Evolutionary conservation across 768 basidiomycete species (phyloP).

Genomic region (Lactarius pseudohatsudake): DNA sequence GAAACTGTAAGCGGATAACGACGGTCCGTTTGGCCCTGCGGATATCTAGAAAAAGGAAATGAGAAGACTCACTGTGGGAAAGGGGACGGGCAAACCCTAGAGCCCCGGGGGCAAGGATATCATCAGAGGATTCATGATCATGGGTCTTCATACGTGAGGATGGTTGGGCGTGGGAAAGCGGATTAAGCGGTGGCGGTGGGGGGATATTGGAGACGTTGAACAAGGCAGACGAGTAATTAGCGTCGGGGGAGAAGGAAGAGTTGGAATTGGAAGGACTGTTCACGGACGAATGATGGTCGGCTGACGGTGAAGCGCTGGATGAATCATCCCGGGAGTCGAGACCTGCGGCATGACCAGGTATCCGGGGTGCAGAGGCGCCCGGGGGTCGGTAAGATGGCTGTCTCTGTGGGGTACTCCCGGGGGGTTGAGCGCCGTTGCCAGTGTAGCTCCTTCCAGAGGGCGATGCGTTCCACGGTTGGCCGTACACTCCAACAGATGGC

Average conservation of each 20-base stretch:
- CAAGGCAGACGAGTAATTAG: slow-evolving; percentile 1
- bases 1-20: slow-evolving; percentile 14
- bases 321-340: slow-evolving; percentile 22
- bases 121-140: slow-evolving; percentile 25
- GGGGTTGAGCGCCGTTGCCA: slow-evolving; percentile 15
- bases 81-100: slow-evolving; percentile 25
- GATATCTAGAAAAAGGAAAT: slow-evolving; percentile 10
- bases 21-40: not conserved
- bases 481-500: slow-evolving; percentile 5
- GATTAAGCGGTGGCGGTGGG: slow-evolving; percentile 18
- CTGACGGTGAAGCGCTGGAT: not conserved
- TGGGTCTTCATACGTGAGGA: not conserved
- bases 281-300: slow-evolving; percentile 16
- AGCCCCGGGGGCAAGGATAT: slow-evolving; percentile 24
- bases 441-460: slow-evolving; percentile 14
- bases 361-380: slow-evolving; percentile 34
- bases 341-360: slow-evolving; percentile 30
- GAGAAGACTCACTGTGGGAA: slow-evolving; percentile 26
- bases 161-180: slow-evolving; percentile 6
- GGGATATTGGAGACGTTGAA: slow-evolving; percentile 10
- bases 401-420: slow-evolving; percentile 16
- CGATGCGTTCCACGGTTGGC: slow-evolving; percentile 19
- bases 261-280: not conserved
- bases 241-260: slow-evolving; percentile 19
- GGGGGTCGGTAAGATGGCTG: slow-evolving; percentile 32